Base-by-base conservation (phyloP, 345 rosid genomes). In the Lumnitzera racemosa region DNA sequence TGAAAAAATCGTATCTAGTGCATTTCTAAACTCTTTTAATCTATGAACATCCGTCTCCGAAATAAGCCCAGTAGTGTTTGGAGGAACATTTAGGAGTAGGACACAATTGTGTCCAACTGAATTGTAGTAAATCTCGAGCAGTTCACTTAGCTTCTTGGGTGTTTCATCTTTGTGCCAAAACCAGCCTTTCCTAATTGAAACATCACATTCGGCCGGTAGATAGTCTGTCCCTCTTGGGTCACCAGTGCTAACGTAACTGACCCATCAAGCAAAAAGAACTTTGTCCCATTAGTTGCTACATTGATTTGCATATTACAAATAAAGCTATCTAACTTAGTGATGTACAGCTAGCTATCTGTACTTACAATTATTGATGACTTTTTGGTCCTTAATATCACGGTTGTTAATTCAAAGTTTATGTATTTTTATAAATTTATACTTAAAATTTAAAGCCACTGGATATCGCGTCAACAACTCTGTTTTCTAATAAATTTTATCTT, bases 151-250 rank as follows among this genome's bases (percentile, higher is more conserved):
- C 49, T 51, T 70, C 70, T 80, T 87, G 0, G 88, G 95, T 3
- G 84, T 68, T 48, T 87, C 48, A 0, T 84, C 75, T 60, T 79
- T 74, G 57, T 80, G 95, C 90, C 90, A 87, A 65, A 87, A 84
- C 95, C 90, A 87, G 1, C 90, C 88, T 0, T 46, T 10, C 64
- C 95, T 53, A 53, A 84, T 81, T 0, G 94, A 81, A 27, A 83
- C 84, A 56, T 87, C 94, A 25, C 94, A 87, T 54, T 87, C 94
- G 41, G 88, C 76, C 0, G 90, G 94, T 31, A 87, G 2, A 84
- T 88, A 87, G 47, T 81, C 76, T 2, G 80, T 77, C 61, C 88
- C 90, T 53, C 57, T 68, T 16, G 86, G 75, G 51, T 87, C 94
- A 20, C 94, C 94, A 0, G 71, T 66, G 53, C 67, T 81, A 2